These are phyloP conservation scores for Silene coronaria DNA, from an alignment of 179 eudicot genomes.

Conservation along the genomic window DNA sequence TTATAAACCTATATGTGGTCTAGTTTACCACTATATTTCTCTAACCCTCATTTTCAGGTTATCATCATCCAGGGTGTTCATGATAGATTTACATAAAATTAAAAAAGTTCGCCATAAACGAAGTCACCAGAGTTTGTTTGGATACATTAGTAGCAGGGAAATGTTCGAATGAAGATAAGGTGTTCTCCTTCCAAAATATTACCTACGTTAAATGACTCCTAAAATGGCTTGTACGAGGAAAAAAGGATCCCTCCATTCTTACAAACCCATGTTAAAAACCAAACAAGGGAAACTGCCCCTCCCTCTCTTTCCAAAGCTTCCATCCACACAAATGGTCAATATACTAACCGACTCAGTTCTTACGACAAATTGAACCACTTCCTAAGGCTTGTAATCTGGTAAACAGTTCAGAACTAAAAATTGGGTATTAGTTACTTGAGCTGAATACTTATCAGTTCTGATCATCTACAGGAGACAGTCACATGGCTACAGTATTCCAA, in stretches of 20 bases:
- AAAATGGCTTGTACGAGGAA: no score
- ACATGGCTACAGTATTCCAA: background rate
- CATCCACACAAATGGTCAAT: background rate
- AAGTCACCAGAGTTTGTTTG: no score
- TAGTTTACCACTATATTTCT: background rate
- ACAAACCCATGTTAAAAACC: no score
- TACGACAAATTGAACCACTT: background rate
- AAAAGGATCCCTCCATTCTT: no score
- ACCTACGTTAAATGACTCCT: no score
- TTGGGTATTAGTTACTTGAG: background rate
- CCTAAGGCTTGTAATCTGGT: conserved; percentile 2
- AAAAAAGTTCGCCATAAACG: background rate
- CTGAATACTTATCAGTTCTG: background rate
- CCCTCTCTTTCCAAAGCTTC: no score
- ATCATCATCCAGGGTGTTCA: background rate
- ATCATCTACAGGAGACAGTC: background rate
- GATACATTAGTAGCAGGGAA: no score
- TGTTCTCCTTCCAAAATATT: no score
- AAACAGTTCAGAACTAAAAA: background rate
- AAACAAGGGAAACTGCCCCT: no score
- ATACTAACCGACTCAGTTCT: background rate
- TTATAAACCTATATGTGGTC: background rate
- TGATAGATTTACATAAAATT: background rate
- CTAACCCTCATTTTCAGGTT: conserved; percentile 2
- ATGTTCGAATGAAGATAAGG: no score